Evolutionary conservation across 257 asterid genomes (phyloP), one percentile per base, ranked within the genome.

Genomic region (Cynanchum wilfordii): DNA sequence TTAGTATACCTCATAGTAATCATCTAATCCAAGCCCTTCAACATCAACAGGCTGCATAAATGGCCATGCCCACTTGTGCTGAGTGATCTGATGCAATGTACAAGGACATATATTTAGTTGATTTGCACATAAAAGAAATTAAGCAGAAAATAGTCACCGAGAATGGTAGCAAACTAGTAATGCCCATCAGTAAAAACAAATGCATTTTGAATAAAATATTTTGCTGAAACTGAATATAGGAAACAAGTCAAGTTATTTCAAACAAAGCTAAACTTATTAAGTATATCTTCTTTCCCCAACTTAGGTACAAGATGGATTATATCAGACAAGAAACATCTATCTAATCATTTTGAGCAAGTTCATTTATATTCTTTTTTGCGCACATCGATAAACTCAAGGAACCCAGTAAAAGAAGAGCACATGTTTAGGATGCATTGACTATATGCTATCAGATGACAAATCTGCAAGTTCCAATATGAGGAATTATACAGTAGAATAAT

Each of bases 1-100:
- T 65, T 11, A 8, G 6, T 51, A 25, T 70, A 89, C 98, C 93
- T 91, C 80, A 76, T 91, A 94, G 77, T 94, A 94, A 77, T 94
- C 98, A 79, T 84, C 83, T 85, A 94, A 81, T 65, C 94, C 93
- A 81, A 94, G 99, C 49, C 96, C 99, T 83, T 88, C 95, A 75
- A 89, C 99, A 71, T 94, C 97, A 51, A 94, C 99, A 29, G 99
- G 99, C 72, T 91, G 96, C 97, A 89, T 80, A 86, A 94, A 94
- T 4, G 97, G 99, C 97, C 97, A 91, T 36, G 97, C 99, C 84
- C 87, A 89, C 87, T 90, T 89, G 89, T 89, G 97, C 78, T 91
- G 99, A 19, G 99, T 91, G 73, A 94, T 83, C 97, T 94, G 85
- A 72, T 72, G 66, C 76, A 82, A 36, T 71, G 25, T 74, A 85